Base-by-base conservation (phyloP, 2,329 filamentous ascomycete genomes). In the Penicillium sp. region DNA sequence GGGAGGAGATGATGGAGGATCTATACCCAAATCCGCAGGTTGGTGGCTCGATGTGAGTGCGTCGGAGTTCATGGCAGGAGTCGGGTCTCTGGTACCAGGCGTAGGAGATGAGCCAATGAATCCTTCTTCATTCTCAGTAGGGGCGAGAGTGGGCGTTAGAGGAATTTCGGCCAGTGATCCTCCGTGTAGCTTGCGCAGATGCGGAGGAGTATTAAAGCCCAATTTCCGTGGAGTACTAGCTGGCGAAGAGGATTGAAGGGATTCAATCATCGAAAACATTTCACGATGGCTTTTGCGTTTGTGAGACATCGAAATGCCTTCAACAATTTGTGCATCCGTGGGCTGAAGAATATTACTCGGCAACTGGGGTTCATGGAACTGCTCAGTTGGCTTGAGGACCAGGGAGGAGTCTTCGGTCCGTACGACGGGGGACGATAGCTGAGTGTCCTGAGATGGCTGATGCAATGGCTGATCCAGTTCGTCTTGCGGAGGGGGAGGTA, bases 201-300 rank as follows among this genome's bases (percentile, higher is more conserved):
- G 60, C 2, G 60, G 58, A 12, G 64, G 66, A 4, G 65, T 66
- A 32, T 61, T 57, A 34, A 62, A 60, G 32, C 57, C 63, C 26
- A 57, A 43, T 52, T 58, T 49, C 51, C 54, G 59, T 51, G 61
- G 60, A 46, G 66, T 55, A 57, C 64, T 45, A 4, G 53, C 53
- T 5, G 62, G 58, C 2, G 67, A 67, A 12, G 67, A 67, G 13
- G 82, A 83, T 28, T 75, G 75, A 24, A 90, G 75, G 19, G 84
- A 80, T 1, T 84, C 76, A 57, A 89, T 91, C 54, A 91, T 73
- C 0, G 76, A 76, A 5, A 80, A 78, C 22, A 78, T 79, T 55
- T 85, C 81, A 8, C 69, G 68, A 40, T 77, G 77, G 63, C 94
- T 88, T 43, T 83, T 69, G 58, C 93, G 88, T 0, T 85, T 88